Conservation (phyloP, 208 protist species). For the Leishmania gerbilli region DNA sequence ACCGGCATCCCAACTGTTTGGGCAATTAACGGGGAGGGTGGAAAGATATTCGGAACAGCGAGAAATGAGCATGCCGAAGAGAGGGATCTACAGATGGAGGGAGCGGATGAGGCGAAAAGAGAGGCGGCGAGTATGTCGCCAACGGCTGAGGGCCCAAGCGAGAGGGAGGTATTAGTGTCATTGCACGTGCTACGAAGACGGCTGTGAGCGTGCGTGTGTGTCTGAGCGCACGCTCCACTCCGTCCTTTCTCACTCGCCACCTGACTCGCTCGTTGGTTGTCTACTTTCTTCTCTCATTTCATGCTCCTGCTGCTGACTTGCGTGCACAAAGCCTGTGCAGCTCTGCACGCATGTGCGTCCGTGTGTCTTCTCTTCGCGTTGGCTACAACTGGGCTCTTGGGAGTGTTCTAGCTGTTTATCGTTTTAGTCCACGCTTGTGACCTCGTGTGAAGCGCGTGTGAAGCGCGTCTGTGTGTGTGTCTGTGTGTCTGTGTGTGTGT, state of each 20-base stretch:
- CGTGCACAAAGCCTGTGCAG: neutral
- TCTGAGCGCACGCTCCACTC: too few species aligned
- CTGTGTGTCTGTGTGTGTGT: too few species aligned
- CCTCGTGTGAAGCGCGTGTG: neutral
- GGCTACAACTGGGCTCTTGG: neutral
- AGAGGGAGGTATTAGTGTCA: neutral
- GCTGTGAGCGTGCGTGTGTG: neutral
- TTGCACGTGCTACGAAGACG: neutral
- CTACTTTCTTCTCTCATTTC: neutral
- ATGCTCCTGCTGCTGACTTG: neutral
- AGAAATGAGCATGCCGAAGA: neutral
- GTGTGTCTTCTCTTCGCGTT: neutral
- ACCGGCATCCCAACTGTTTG: neutral
- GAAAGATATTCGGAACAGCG: neutral
- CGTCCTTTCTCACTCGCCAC: neutral
- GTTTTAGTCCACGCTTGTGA: neutral
- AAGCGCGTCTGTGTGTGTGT: too few species aligned
- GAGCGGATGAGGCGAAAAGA: neutral
- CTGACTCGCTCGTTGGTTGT: neutral
- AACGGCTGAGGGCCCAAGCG: neutral
- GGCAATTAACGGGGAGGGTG: neutral
- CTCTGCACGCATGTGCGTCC: neutral
- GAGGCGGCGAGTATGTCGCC: neutral
- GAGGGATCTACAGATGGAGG: neutral
- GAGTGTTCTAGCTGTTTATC: slow-evolving; percentile 11